Evolutionary conservation across 2,329 filamentous ascomycete species (phyloP).

Genomic region (Ascochyta pisi): DNA sequence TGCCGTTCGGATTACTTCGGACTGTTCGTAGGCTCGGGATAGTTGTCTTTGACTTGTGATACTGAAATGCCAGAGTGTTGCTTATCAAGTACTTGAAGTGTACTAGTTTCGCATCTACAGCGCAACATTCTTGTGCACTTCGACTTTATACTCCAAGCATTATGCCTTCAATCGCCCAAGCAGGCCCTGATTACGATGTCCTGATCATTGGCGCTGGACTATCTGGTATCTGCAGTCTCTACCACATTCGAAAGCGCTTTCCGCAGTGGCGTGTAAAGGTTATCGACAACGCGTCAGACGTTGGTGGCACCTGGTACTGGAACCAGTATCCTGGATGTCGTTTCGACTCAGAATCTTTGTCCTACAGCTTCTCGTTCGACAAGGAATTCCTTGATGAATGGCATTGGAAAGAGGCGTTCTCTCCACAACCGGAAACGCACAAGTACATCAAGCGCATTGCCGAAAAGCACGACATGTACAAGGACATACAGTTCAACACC

Average conservation of each 20-base stretch:
- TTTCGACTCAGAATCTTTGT: constrained; percentile 56
- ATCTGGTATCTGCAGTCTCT: constrained; percentile 38
- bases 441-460: constrained; percentile 58
- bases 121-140: neutral
- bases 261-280: constrained; percentile 4
- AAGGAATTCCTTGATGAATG: constrained; percentile 54
- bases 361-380: constrained; percentile 54
- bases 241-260: constrained; percentile 8
- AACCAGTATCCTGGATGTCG: constrained; percentile 57
- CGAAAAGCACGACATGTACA: constrained; percentile 52
- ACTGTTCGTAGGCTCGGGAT: too few species aligned
- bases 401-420: constrained; percentile 48
- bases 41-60: too few species aligned
- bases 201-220: constrained; percentile 44
- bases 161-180: constrained; percentile 2
- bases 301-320: constrained; percentile 50
- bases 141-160: neutral
- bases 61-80: too few species aligned
- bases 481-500: constrained; percentile 34
- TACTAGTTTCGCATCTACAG: too few species aligned
- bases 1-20: too few species aligned
- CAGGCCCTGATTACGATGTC: constrained; percentile 28
- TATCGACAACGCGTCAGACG: constrained; percentile 23
- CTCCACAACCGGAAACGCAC: constrained; percentile 54
- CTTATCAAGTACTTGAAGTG: too few species aligned